Evolutionary conservation across 257 asterid genomes (phyloP).

Genomic region (Solanum tarijense): DNA sequence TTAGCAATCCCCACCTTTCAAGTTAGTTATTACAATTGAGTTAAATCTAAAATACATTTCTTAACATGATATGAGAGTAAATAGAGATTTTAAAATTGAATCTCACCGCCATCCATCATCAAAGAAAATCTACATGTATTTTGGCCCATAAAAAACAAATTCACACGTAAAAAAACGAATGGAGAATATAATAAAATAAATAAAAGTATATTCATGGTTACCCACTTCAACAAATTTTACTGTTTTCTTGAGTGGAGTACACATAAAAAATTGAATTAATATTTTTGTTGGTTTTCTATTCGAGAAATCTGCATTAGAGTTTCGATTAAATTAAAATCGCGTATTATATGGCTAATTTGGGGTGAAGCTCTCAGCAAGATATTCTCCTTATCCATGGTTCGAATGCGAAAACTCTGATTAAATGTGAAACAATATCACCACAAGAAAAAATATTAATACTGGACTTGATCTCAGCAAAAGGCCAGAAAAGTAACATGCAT

Average conservation of each 20-base stretch:
- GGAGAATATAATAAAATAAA: not conserved
- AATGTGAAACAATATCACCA: no score
- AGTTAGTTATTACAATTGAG: not conserved
- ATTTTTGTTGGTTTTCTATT: no score
- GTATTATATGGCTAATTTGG: no score
- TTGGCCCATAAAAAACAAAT: not conserved
- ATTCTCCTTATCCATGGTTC: no score
- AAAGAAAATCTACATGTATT: not conserved
- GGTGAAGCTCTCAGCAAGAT: no score
- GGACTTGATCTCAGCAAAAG: conserved; percentile 40
- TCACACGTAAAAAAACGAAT: not conserved
- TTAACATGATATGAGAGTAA: not conserved
- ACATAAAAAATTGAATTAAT: not conserved
- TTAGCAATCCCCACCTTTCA: not conserved
- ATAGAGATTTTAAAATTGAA: not conserved
- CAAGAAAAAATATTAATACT: no score
- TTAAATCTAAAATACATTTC: not conserved
- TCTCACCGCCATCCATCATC: rapidly evolving
- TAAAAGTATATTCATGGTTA: not conserved
- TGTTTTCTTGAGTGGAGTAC: not conserved
- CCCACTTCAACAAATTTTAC: not conserved
- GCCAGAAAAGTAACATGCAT: conserved; percentile 17
- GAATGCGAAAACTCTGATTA: no score
- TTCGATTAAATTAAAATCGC: rapidly evolving
- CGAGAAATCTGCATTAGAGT: rapidly evolving